phyloP scores from a whole-genome alignment of 441 rosid genomes.

The Rhodomyrtus psidioides region DNA sequence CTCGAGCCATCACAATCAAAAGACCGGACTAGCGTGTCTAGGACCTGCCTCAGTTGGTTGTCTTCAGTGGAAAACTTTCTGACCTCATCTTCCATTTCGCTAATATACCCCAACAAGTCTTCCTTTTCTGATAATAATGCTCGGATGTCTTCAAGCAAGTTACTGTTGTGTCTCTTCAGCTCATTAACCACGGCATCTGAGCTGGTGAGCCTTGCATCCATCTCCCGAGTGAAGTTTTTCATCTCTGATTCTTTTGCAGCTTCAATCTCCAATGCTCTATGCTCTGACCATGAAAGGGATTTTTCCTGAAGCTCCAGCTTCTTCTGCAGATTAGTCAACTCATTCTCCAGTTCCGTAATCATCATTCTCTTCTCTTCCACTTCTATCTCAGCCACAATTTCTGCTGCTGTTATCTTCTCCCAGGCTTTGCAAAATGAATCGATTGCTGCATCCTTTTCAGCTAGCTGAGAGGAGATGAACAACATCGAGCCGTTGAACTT shows the following conservation, averaged over 20 bases:
- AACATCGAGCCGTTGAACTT: conserved; percentile 27
- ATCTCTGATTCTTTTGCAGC: conserved; percentile 42
- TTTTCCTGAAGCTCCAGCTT: conserved; percentile 38
- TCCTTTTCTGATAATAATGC: conserved; percentile 42
- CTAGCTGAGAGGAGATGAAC: conserved; percentile 40
- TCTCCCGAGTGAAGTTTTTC: conserved; percentile 19
- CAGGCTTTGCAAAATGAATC: conserved; percentile 40
- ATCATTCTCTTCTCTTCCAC: conserved; percentile 62
- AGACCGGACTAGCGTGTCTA: conserved; percentile 35
- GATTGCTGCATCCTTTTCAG: conserved; percentile 46
- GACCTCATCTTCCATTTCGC: conserved; percentile 30
- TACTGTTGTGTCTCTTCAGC: conserved; percentile 36
- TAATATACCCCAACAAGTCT: conserved; percentile 30
- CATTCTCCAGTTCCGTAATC: conserved; percentile 58
- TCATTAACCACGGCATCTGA: conserved; percentile 41
- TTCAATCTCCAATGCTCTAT: conserved; percentile 31
- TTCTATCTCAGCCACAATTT: conserved; percentile 54
- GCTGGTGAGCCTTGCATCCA: conserved; percentile 32
- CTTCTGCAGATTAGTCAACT: conserved; percentile 30
- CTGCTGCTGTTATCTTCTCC: conserved; percentile 56
- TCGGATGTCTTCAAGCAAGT: conserved; percentile 33
- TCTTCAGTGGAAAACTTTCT: conserved; percentile 50
- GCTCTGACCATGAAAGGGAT: conserved; percentile 26
- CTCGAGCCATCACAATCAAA: conserved; percentile 3
- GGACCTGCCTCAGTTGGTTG: conserved; percentile 33